A percentile compares a stretch with the other conserved stretches of the same genome.
Conservation (phyloP, 108 stramenopile species). For the Fistulifera pelliculosa region DNA sequence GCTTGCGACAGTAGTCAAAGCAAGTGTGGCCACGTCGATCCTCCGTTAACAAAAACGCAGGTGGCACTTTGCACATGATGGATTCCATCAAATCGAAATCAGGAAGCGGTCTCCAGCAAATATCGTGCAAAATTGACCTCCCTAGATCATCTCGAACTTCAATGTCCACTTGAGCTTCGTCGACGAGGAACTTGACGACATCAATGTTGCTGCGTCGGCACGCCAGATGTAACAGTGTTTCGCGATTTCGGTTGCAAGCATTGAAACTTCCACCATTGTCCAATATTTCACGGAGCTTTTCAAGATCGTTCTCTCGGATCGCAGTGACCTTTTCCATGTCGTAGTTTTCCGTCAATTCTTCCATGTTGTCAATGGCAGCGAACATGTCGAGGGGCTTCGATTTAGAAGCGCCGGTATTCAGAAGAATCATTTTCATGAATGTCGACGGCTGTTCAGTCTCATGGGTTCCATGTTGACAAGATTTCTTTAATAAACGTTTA, state of each 20-base stretch:
- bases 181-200: conserved; percentile 41
- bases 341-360: conserved; percentile 44
- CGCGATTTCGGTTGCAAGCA: conserved; percentile 64
- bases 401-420: too few relatives aligned
- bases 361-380: too few relatives aligned
- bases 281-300: conserved; percentile 24
- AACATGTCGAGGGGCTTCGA: too few relatives aligned
- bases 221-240: conserved; percentile 68
- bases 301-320: conserved; percentile 38
- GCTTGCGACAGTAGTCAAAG: conserved; percentile 64
- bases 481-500: too few relatives aligned
- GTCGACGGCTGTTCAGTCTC: too few relatives aligned
- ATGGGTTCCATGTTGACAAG: too few relatives aligned
- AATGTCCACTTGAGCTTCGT: conserved; percentile 35
- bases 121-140: conserved; percentile 66
- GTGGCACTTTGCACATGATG: conserved; percentile 24
- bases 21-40: conserved; percentile 72
- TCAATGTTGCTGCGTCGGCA: conserved; percentile 51
- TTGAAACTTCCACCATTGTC: conserved; percentile 36
- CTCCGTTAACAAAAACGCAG: conserved; percentile 39
- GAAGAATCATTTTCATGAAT: too few relatives aligned
- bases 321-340: conserved; percentile 38
- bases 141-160: conserved; percentile 64
- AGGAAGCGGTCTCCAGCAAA: conserved; percentile 50
- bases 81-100: conserved; percentile 34